These are phyloP conservation scores for Sphaerulina vaccinii DNA, from an alignment of 2,329 filamentous ascomycete genomes.

Conservation along the genomic window DNA sequence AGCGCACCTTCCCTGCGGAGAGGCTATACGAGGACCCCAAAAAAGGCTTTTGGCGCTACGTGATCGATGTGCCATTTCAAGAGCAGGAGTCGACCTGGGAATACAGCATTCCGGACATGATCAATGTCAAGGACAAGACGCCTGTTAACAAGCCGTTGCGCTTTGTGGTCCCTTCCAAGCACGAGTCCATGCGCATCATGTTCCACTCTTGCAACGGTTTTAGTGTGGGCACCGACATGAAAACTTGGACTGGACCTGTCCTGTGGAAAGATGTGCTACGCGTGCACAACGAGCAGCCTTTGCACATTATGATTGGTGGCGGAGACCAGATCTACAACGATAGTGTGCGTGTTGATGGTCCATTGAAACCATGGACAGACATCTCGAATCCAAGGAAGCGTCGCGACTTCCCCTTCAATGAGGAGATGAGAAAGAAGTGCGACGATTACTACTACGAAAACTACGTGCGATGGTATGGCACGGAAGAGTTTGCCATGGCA, in stretches of 20 bases:
- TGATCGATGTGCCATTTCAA: constrained; percentile 63
- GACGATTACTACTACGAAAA: constrained; percentile 64
- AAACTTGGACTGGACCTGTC: constrained; percentile 58
- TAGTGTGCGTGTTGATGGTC: constrained; percentile 79
- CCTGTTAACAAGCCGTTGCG: constrained; percentile 40
- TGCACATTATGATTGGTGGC: constrained; percentile 77
- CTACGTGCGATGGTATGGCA: constrained; percentile 67
- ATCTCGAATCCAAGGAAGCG: constrained; percentile 62
- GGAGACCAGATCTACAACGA: constrained; percentile 82
- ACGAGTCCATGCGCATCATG: constrained; percentile 68
- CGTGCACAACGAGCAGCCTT: constrained; percentile 58
- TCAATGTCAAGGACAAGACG: constrained; percentile 31
- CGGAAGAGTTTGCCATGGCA: constrained; percentile 58
- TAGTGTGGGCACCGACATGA: constrained; percentile 63
- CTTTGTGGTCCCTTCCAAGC: constrained; percentile 58
- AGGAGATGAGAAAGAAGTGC: constrained; percentile 59
- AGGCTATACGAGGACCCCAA: constrained; percentile 60
- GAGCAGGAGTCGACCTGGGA: constrained; percentile 74
- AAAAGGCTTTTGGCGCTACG: constrained; percentile 61
- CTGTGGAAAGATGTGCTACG: constrained; percentile 66
- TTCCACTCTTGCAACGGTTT: constrained; percentile 70
- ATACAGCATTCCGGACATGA: constrained; percentile 69
- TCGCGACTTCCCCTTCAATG: constrained; percentile 62
- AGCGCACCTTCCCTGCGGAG: constrained; percentile 46
- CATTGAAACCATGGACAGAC: constrained; percentile 65